A percentile compares a stretch with the other conserved stretches of the same genome.
phyloP scores from a whole-genome alignment of 2,329 filamentous ascomycete genomes.

The Orbilia blumenaviensis region DNA sequence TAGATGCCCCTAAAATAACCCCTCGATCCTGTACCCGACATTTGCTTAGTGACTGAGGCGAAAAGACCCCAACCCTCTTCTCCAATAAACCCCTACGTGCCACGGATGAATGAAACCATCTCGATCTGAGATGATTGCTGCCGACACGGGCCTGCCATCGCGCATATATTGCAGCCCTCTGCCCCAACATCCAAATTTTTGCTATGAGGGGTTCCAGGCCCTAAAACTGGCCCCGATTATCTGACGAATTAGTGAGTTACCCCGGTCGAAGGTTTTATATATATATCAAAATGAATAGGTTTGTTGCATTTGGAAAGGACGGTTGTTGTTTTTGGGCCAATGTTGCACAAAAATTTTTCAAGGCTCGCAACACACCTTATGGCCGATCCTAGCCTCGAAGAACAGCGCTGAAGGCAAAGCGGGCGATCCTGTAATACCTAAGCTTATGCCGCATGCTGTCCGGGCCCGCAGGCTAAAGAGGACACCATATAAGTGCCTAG shows the following conservation, averaged over 20 bases:
- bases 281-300: not conserved
- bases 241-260: not conserved
- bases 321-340: slow-evolving; percentile 19
- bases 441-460: too few relatives aligned
- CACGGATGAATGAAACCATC: slow-evolving; percentile 27
- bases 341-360: slow-evolving; percentile 31
- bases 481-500: too few relatives aligned
- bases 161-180: slow-evolving; percentile 25
- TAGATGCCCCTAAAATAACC: not conserved
- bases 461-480: too few relatives aligned
- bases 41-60: not conserved
- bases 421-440: not conserved
- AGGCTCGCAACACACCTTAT: not conserved
- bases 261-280: not conserved
- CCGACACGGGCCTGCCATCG: slow-evolving; percentile 37
- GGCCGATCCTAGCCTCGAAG: too few relatives aligned
- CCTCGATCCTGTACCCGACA: not conserved
- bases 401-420: not conserved
- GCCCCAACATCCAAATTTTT: slow-evolving; percentile 41
- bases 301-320: slow-evolving; percentile 13
- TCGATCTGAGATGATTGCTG: slow-evolving; percentile 2
- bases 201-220: not conserved
- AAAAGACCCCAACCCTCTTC: not conserved
- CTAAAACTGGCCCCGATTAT: not conserved
- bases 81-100: not conserved